Percentiles rank a stretch among this genome's conserved stretches.
Evolutionary conservation across 1,284 basidiomycete species (phyloP).

Genomic region (Ganoderma multipileum): DNA sequence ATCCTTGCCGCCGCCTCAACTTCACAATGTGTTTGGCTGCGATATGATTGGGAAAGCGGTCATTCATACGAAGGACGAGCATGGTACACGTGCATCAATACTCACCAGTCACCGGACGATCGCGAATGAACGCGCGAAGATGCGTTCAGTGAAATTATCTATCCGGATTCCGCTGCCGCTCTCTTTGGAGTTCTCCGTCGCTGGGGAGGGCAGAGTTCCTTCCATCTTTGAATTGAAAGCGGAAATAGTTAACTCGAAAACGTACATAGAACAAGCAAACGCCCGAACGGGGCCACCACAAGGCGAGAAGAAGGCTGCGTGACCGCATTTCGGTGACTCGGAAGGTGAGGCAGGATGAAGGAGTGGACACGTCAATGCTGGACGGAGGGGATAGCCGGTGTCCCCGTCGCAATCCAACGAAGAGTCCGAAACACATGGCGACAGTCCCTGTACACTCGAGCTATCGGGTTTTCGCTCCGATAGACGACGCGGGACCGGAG

Average conservation of each 20-base stretch:
- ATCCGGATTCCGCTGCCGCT: not conserved
- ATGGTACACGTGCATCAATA: not conserved
- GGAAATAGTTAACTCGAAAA: not conserved
- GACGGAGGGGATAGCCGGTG: not conserved
- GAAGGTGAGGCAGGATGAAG: not conserved
- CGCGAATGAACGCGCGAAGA: not conserved
- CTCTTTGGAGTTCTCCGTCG: not conserved
- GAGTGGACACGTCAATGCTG: not conserved
- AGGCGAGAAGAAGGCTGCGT: not conserved
- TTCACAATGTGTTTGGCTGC: not conserved
- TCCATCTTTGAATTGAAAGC: not conserved
- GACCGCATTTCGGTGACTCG: not conserved
- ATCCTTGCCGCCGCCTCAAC: not conserved
- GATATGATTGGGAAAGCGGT: not conserved
- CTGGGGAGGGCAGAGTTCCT: not conserved
- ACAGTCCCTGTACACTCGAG: constrained; percentile 1
- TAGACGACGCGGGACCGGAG: constrained; percentile 12
- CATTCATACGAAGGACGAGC: not conserved
- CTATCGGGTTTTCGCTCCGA: not conserved
- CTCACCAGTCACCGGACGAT: no score
- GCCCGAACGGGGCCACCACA: not conserved
- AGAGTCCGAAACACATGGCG: constrained; percentile 7
- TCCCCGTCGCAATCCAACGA: not conserved
- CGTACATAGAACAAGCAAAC: not conserved
- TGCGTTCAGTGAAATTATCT: not conserved